Percentiles rank a stretch among this genome's conserved stretches.
These are phyloP conservation scores for Pyrenophora graminea DNA, from an alignment of 2,329 filamentous ascomycete species.

Conservation along the genomic window DNA sequence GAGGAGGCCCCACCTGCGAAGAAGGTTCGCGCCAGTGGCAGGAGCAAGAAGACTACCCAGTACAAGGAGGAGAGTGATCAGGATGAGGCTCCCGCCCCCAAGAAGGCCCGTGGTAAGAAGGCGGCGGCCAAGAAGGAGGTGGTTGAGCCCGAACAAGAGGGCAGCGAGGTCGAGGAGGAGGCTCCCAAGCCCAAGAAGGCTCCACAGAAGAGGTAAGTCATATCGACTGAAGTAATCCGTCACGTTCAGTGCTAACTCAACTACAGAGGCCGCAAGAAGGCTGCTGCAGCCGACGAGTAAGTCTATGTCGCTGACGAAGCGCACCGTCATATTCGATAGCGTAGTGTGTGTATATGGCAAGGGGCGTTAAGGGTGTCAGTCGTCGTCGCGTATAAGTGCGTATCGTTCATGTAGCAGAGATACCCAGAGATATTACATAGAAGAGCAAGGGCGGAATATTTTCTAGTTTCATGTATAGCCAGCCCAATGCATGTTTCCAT, in stretches of 20 bases:
- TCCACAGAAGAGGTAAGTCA: slow-evolving; percentile 36
- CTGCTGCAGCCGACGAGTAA: slow-evolving; percentile 25
- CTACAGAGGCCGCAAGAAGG: slow-evolving; percentile 31
- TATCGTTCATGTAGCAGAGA: neutral
- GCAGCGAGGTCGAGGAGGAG: slow-evolving; percentile 11
- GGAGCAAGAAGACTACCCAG: slow-evolving; percentile 12
- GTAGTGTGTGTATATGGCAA: neutral
- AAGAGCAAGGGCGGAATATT: neutral
- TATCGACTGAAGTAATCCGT: no score
- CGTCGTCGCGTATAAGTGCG: no score
- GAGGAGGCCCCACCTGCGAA: slow-evolving; percentile 28
- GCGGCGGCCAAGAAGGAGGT: slow-evolving; percentile 7
- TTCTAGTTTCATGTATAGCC: neutral
- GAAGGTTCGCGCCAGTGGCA: slow-evolving; percentile 21
- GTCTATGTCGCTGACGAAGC: neutral
- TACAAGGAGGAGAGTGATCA: slow-evolving; percentile 14
- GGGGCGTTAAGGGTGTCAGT: slow-evolving; percentile 6
- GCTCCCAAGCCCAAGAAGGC: slow-evolving; percentile 18
- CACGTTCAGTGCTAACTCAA: slow-evolving; percentile 9
- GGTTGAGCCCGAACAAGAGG: slow-evolving; percentile 10
- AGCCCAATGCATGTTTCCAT: neutral
- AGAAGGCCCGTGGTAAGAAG: slow-evolving; percentile 32
- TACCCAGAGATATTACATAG: slow-evolving; percentile 1
- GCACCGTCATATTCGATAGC: neutral
- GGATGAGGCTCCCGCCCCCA: slow-evolving; percentile 28